Conservation (phyloP, 1,139 yeast species). For the Nakaseomyces sp. region DNA sequence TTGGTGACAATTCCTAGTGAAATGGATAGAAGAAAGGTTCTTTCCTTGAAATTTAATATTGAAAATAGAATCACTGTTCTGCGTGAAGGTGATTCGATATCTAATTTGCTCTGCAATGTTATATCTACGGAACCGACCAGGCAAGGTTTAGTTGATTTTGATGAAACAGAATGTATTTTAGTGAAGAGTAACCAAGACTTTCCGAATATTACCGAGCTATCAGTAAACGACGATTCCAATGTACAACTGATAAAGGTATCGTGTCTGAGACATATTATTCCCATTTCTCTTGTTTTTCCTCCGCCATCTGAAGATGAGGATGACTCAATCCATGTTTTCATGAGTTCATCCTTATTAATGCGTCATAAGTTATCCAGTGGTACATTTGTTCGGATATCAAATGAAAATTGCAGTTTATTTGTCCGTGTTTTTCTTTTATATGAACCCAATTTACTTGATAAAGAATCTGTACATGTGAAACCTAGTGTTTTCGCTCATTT, state of each 20-base stretch:
- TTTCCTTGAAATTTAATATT: slow-evolving; percentile 19
- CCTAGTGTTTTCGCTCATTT: slow-evolving; percentile 21
- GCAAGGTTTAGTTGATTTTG: slow-evolving; percentile 20
- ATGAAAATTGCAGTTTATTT: slow-evolving; percentile 8
- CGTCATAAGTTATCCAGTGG: slow-evolving; percentile 23
- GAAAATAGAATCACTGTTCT: slow-evolving; percentile 15
- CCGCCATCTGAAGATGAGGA: slow-evolving; percentile 12
- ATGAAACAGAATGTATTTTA: slow-evolving; percentile 19
- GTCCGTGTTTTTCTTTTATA: slow-evolving; percentile 21
- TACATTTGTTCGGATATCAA: slow-evolving; percentile 13
- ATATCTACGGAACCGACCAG: slow-evolving; percentile 15
- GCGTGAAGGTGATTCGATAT: slow-evolving; percentile 13
- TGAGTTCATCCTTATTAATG: slow-evolving; percentile 14
- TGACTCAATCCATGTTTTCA: slow-evolving; percentile 25
- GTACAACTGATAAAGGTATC: background rate
- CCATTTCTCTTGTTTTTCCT: background rate
- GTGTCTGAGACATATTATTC: slow-evolving; percentile 5
- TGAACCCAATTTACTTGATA: slow-evolving; percentile 19
- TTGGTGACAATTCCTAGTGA: slow-evolving; percentile 12
- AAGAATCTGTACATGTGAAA: slow-evolving; percentile 15
- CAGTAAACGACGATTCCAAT: background rate
- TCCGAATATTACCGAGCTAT: background rate
- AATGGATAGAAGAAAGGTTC: slow-evolving; percentile 16
- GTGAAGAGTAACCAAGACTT: slow-evolving; percentile 11
- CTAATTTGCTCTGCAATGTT: slow-evolving; percentile 17